phyloP scores from a whole-genome alignment of 768 basidiomycete species.

The Lactarius sp. region DNA sequence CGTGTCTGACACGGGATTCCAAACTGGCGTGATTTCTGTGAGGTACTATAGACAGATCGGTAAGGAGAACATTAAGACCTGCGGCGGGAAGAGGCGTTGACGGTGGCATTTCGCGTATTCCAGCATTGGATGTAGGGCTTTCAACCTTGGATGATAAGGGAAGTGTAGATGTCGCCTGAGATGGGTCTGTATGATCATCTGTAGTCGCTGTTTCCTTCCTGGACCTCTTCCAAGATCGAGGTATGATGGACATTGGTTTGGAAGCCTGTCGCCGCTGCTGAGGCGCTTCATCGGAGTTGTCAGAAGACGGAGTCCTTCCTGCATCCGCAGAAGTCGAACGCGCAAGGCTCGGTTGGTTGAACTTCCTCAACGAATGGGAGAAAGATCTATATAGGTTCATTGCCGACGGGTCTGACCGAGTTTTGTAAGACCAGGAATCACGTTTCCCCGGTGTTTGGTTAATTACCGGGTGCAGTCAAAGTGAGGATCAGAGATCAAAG shows the following conservation, averaged over 20 bases:
- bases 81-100: neutral
- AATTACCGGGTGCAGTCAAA: too few relatives aligned
- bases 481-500: too few relatives aligned
- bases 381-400: neutral
- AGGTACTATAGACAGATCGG: neutral
- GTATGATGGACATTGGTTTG: neutral
- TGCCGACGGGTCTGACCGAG: neutral
- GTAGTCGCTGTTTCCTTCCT: neutral
- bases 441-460: too few relatives aligned
- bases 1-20: neutral
- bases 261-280: neutral
- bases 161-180: neutral
- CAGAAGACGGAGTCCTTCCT: neutral
- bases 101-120: neutral
- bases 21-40: neutral
- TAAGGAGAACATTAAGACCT: neutral
- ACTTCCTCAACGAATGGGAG: slow-evolving; percentile 3
- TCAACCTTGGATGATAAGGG: neutral
- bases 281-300: neutral
- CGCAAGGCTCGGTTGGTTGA: slow-evolving; percentile 3
- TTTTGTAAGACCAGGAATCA: neutral
- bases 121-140: neutral
- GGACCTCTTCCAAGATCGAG: neutral
- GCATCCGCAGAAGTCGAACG: neutral
- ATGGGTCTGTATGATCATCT: neutral